A percentile compares a stretch with the other conserved stretches of the same genome.
Evolutionary conservation across 345 rosid species (phyloP).

Genomic region (Excoecaria agallocha): DNA sequence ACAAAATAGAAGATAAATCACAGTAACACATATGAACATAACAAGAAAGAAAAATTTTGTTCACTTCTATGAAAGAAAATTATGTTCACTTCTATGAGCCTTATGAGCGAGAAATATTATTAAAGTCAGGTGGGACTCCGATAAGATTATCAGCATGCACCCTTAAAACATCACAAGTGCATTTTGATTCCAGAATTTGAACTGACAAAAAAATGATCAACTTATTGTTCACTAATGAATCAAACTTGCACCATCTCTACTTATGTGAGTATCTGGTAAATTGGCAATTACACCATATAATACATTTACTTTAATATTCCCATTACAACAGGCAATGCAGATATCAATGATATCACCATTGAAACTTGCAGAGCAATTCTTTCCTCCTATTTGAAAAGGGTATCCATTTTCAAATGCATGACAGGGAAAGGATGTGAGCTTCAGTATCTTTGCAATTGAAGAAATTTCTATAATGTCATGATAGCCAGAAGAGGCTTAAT

Average conservation of each 20-base stretch:
- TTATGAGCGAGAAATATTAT: not conserved
- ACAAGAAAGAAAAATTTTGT: constrained; percentile 7
- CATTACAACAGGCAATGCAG: not conserved
- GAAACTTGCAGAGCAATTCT: not conserved
- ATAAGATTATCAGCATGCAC: not conserved
- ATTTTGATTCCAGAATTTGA: not conserved
- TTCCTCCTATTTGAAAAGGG: not conserved
- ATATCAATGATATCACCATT: not conserved
- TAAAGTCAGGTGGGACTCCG: not conserved
- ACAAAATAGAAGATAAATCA: constrained; percentile 30
- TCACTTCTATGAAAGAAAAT: not conserved
- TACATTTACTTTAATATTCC: not conserved
- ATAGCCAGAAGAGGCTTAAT: not conserved
- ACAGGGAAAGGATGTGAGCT: not conserved
- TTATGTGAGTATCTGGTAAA: not conserved
- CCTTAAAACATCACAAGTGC: not conserved
- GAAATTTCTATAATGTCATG: not conserved
- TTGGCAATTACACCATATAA: not conserved
- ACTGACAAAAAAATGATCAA: not conserved
- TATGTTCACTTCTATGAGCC: not conserved
- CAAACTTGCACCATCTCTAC: not conserved
- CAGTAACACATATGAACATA: constrained; percentile 12
- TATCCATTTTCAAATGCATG: not conserved
- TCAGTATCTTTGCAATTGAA: not conserved
- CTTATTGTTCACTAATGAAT: not conserved